phyloP scores from a whole-genome alignment of 257 asterid genomes.

The Petrea volubilis region DNA sequence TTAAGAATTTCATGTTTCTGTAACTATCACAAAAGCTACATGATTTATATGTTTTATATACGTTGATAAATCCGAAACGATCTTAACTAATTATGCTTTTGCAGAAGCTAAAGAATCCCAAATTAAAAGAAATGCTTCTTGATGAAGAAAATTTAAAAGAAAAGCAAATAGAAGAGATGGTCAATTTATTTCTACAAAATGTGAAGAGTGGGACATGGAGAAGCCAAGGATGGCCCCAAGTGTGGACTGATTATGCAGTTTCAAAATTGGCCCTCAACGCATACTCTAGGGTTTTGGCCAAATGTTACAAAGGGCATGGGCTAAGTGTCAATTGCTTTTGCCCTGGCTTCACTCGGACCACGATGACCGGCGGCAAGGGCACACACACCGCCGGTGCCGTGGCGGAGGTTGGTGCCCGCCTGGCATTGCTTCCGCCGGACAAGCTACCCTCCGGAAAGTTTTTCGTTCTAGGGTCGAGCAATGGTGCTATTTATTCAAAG shows the following conservation, averaged over 20 bases:
- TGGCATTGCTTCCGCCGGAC: conserved; percentile 48
- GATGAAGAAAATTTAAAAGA: conserved; percentile 58
- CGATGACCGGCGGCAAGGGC: conserved; percentile 76
- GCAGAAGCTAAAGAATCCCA: conserved; percentile 65
- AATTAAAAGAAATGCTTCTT: conserved; percentile 38
- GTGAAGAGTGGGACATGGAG: conserved; percentile 61
- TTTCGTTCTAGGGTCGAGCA: conserved; percentile 25
- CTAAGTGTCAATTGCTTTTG: conserved; percentile 69
- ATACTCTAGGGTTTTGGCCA: conserved; percentile 60
- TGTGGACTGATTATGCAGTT: conserved; percentile 84
- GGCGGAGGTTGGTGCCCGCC: conserved; percentile 41
- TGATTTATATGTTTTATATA: too few relatives aligned
- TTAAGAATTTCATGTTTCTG: too few relatives aligned
- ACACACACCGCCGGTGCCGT: conserved; percentile 46
- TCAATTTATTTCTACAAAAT: conserved; percentile 45
- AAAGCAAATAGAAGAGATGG: conserved; percentile 46
- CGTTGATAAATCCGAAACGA: too few relatives aligned
- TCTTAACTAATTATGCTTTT: background rate
- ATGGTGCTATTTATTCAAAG: conserved; percentile 38
- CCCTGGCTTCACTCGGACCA: conserved; percentile 82
- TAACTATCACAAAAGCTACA: too few relatives aligned
- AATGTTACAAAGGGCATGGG: conserved; percentile 31
- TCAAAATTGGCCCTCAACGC: conserved; percentile 76
- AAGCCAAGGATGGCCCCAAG: conserved; percentile 71
- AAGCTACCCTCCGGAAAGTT: conserved; percentile 61